Conservation (phyloP, 108 stramenopile genomes). For the Cyclotella sp. region DNA sequence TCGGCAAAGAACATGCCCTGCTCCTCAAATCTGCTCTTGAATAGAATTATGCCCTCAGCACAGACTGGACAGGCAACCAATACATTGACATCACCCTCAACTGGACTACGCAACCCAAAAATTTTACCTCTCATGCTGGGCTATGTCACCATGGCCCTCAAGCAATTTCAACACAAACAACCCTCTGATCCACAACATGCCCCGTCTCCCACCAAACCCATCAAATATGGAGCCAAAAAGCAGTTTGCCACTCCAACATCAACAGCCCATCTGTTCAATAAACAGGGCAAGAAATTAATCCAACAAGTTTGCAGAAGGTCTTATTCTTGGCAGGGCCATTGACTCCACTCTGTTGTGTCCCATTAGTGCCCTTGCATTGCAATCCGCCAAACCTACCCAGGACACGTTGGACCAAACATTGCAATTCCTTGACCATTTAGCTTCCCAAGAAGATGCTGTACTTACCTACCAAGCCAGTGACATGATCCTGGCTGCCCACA, state of each 20-base stretch:
- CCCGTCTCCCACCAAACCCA: conserved; percentile 20
- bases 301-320: conserved; percentile 41
- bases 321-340: conserved; percentile 47
- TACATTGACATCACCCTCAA: conserved; percentile 46
- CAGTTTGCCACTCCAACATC: too few species aligned
- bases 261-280: conserved; percentile 17
- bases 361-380: conserved; percentile 11
- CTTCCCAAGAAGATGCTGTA: conserved; percentile 47
- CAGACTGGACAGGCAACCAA: conserved; percentile 32
- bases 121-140: conserved; percentile 40
- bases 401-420: conserved; percentile 9
- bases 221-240: conserved; percentile 35
- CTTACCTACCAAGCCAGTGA: conserved; percentile 36
- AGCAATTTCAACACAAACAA: conserved; percentile 45
- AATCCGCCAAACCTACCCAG: conserved; percentile 23
- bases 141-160: conserved; percentile 10
- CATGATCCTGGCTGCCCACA: neutral
- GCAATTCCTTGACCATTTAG: conserved; percentile 46
- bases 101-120: conserved; percentile 38
- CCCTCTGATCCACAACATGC: conserved; percentile 31
- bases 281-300: conserved; percentile 26
- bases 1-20: neutral
- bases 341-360: conserved; percentile 29
- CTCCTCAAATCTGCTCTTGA: conserved; percentile 12
- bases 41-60: conserved; percentile 1